A percentile compares a stretch with the other conserved stretches of the same genome.
phyloP scores from a whole-genome alignment of 176 grass and related monocot genomes.

The Miscanthus lutarioriparius region DNA sequence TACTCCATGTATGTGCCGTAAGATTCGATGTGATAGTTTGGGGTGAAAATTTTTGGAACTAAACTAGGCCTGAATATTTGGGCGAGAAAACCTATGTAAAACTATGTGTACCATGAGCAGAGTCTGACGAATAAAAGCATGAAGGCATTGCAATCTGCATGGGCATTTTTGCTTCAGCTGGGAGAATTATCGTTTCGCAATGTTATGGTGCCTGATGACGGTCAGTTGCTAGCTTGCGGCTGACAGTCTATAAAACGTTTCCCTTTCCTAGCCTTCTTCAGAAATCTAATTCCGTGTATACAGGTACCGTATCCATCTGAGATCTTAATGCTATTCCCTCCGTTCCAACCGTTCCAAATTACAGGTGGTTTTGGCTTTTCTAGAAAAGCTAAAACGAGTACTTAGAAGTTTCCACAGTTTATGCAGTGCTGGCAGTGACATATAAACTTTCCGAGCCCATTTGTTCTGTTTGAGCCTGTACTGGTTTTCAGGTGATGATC shows the following conservation, averaged over 20 bases:
- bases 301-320: background rate
- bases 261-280: no score
- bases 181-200: background rate
- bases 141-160: background rate
- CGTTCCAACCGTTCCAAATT: no score
- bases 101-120: conserved; percentile 11
- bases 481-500: background rate
- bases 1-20: no score
- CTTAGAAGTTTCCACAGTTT: no score
- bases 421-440: background rate
- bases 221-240: background rate
- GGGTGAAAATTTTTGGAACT: no score
- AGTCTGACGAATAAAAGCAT: conserved; percentile 37
- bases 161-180: background rate
- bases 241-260: no score
- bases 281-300: no score
- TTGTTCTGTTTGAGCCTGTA: background rate
- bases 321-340: no score
- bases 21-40: no score
- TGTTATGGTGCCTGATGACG: background rate
- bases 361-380: no score
- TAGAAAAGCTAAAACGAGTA: no score
- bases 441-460: background rate
- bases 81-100: conserved; percentile 32
- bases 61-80: conserved; percentile 43